Evolutionary conservation across 1,139 yeast species (phyloP), one percentile per base, ranked within the genome.

Genomic region (Debaryomycetaceae sp.): DNA sequence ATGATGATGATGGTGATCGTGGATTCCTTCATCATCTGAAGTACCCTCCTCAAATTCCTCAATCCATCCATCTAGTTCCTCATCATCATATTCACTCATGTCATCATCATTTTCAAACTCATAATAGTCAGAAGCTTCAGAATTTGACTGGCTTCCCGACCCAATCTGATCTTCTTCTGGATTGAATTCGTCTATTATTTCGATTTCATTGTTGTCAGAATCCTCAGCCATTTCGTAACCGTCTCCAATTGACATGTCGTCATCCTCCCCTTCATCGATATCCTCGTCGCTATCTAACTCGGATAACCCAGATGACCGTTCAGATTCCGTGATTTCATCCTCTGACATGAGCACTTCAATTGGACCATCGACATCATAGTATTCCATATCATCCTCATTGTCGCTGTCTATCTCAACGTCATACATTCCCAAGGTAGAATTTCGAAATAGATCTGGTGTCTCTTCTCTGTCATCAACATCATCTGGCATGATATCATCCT

Each of bases 341-440:
- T 62, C 74, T 2, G 72, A 66, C 58, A 67, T 58, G 39, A 69
- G 52, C 1, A 59, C 74, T 38, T 69, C 76, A 39, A 68, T 51
- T 5, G 65, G 66, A n/a, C 61, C 69, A 24, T 54, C 64, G 5
- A 59, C 67, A 41, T 68, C 72, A 31, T 60, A 69, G 27, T 62
- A 63, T 29, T 60, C 66, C 37, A 59, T 59, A 24, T 58, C 67
- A 31, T 62, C 65, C 9, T 64, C 72, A 6, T 59, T 74, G 40
- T 85, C 91, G 43, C 84, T 83, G 49, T 84, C 89, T 36, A 81
- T 76, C 43, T 87, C 95, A 42, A 87, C 83, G 55, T 91, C 97
- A 59, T 87, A 91, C 96, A 91, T 90, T 2, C 97, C 97, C 42
- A 91, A 72, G 0, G 97, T 88, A 0, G 97, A 90, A 59, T 91